Evolutionary conservation across 345 rosid genomes (phyloP).

Genomic region (Isatis tinctoria): DNA sequence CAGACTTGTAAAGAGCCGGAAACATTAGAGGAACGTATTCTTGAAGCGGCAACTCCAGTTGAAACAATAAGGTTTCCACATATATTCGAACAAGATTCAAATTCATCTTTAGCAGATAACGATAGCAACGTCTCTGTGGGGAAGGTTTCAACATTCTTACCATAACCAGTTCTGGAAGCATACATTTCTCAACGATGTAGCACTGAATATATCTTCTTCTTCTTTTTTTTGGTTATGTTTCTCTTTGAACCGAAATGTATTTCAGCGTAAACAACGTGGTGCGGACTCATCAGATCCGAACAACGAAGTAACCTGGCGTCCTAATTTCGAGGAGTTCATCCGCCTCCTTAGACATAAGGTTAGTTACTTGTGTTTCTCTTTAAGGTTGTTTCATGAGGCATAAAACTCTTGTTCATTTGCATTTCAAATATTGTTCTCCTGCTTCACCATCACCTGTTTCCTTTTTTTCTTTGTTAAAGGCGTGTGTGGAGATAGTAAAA

Average conservation of each 20-base stretch:
- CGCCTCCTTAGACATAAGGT: conserved; percentile 81
- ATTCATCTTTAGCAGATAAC: conserved; percentile 32
- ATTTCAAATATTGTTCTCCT: not conserved
- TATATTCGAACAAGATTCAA: conserved; percentile 28
- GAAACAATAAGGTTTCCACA: conserved; percentile 64
- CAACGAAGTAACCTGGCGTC: conserved; percentile 66
- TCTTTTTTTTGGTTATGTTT: not conserved
- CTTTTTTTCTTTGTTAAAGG: conserved; percentile 28
- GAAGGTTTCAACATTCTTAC: conserved; percentile 52
- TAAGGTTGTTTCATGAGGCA: not conserved
- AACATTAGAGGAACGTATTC: conserved; percentile 61
- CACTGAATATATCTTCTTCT: not conserved
- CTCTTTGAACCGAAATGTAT: conserved; percentile 10
- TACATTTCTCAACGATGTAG: conserved; percentile 15
- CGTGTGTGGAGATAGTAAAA: conserved; percentile 65
- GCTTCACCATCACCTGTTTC: not conserved
- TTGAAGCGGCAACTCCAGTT: conserved; percentile 65
- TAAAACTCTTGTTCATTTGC: not conserved
- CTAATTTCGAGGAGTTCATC: conserved; percentile 74
- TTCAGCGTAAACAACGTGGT: conserved; percentile 57
- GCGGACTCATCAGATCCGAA: conserved; percentile 36
- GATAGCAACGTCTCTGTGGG: conserved; percentile 36
- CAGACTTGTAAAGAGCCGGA: conserved; percentile 45
- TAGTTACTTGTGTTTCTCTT: conserved; percentile 20
- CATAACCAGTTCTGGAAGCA: not conserved